Evolutionary conservation across 1,139 yeast species (phyloP), one percentile per base, ranked within the genome.

Genomic region (Candida anutae): DNA sequence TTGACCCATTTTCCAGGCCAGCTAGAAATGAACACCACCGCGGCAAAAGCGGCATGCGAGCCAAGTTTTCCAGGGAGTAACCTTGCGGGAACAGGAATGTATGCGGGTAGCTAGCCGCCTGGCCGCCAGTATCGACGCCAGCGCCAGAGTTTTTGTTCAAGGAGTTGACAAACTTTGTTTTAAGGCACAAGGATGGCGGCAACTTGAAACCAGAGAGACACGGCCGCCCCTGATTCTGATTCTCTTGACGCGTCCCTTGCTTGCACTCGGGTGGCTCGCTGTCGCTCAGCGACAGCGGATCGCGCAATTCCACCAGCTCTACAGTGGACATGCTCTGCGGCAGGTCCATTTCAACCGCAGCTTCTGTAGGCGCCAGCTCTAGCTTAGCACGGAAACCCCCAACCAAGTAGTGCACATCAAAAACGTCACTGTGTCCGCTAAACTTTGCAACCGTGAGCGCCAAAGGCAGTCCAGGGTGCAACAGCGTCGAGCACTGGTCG

Each of bases 381-480:
- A 11, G 29, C 16, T 26, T 25, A 2, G 24, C 22, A 16, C 31
- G 37, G 27, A 66, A 62, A 1, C 75, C 75, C 12, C 58, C 55
- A 17, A 61, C 52, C 18, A 69, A 37, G 25, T 53, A 57, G 29
- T 39, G 52, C 0, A 68, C 37, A 2, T 46, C 38, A 27, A 62
- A 63, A 1, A 30, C 27, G 24, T 45, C 44, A 6, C 36, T 30
- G 26, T 46, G 45, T 3, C 45, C 38, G 15, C 43, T 37, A 37
- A 70, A 68, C 35, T 69, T 69, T 29, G 45, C 38, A 24, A 65
- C 46, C 1, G 70, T 66, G 32, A 67, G 73, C 36, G 52, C 55
- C 9, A 69, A 38, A 28, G 56, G 58, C 22, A 55, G 49, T 1
- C 66, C 49, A n/a, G 68, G 48, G 16, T 50, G 45, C 6, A 38